Evolutionary conservation across 352 stramenopile genomes (phyloP), one percentile per base, ranked within the genome.

Genomic region (Elongisporangium undulatum): DNA sequence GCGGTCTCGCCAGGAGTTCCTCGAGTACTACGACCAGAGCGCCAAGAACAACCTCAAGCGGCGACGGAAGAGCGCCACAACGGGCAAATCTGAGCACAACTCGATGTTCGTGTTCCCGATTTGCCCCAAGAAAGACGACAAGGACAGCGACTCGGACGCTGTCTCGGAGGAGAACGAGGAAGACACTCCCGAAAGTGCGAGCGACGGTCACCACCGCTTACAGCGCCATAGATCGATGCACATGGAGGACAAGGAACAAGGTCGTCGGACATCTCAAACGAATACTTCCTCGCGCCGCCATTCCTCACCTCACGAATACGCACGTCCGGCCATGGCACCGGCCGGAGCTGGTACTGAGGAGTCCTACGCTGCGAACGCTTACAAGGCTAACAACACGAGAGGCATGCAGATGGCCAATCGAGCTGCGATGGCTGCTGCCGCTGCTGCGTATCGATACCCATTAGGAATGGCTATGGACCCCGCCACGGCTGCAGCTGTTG

Each of bases 51-150:
- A 83, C 62, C 64, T 82, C 39, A 85, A 87, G 56, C 69, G 82
- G 0, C 71, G 75, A 5, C 72, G 79, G 19, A 71, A 69, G 34
- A 69, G 74, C 58, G 62, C 64, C 29, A 71, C 70, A 22, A 55
- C 61, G 1, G 74, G 64, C 24, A 45, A 45, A 45, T 45, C 34
- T 3, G 79, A 91, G 55, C 67, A 68, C 55, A 85, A 85, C 63
- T 85, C 71, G 13, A 92, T 90, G 80, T 90, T 92, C 41, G 75
- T 90, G 48, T 94, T 94, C 51, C 84, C 84, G 0, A 94, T 94
- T 39, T 77, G 63, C 53, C 75, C 79, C 24, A 73, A 76, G n/a
- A 77, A 75, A 48, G 78, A 75, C 41, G 72, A 79, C 38, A 75
- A 75, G 59, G 73, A 79, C 34, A 74, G 62, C 55, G 67, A 75